phyloP scores from a whole-genome alignment of 176 grass and related monocot genomes.

The Bonia amplexicaulis region DNA sequence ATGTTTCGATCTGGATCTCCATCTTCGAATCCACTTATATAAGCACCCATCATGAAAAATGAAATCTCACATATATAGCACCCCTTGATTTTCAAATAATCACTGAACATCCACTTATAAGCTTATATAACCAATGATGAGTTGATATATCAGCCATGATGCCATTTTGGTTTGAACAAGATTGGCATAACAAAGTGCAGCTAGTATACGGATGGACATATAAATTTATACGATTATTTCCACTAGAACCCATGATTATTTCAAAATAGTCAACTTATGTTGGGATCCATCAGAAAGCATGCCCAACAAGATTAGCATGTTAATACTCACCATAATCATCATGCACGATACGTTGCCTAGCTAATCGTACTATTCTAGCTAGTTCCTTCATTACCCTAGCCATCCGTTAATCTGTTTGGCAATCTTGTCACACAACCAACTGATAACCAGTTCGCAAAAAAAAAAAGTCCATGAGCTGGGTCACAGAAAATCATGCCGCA shows the following conservation, averaged over 20 bases:
- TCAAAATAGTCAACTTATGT: background rate
- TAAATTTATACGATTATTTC: too few relatives aligned
- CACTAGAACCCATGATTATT: too few relatives aligned
- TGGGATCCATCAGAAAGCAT: constrained; percentile 34
- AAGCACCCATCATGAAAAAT: too few relatives aligned
- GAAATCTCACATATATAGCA: too few relatives aligned
- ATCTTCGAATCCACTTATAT: too few relatives aligned
- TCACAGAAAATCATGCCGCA: background rate
- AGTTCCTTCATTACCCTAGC: background rate
- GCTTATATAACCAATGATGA: background rate
- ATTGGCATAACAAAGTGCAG: too few relatives aligned
- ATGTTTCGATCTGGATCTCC: background rate
- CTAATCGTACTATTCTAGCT: background rate
- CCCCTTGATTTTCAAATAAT: background rate
- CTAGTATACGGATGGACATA: too few relatives aligned
- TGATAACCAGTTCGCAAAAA: background rate
- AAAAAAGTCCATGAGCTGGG: background rate
- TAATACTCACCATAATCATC: constrained; percentile 25
- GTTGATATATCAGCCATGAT: background rate
- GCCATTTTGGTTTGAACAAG: background rate
- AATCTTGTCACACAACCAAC: constrained; percentile 10
- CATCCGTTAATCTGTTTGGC: background rate
- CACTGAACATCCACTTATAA: background rate
- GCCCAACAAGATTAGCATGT: constrained; percentile 14
- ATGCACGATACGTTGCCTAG: background rate